Base-by-base conservation (phyloP, 352 stramenopile species). In the Globisporangium acanthophoron region DNA sequence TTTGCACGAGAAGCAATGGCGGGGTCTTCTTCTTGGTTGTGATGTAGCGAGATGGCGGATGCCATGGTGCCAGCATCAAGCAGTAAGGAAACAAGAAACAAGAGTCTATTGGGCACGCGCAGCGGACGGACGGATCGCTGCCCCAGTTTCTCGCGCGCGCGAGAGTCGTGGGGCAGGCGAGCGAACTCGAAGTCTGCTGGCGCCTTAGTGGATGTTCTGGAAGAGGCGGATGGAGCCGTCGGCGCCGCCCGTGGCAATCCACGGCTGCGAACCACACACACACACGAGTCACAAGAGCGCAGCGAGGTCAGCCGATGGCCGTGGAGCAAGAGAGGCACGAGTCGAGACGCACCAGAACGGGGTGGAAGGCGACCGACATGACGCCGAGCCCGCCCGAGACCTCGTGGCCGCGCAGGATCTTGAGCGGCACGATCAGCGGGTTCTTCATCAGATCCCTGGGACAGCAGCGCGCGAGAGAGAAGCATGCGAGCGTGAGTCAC, bases 381-480 rank as follows among this genome's bases (percentile, higher is more conserved):
- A 99, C 97, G 31, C 97, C 98, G 7, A 98, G 74, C 0, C 96
- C 88, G 39, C 97, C 94, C 3, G 82, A 96, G 13, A 98, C 94
- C 64, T 94, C 80, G 73, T 98, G 93, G 35, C 92, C 93, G 37
- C 93, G 78, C 20, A 99, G 72, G 55, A 99, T 98, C 81, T 99
- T 99, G 44, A 99, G 92, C 31, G 98, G 98, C 52, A 99, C 97
- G 56, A 99, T 97, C 41, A 99, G 72, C 56, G 97, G 97, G 74
- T 99, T 99, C 59, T 98, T 96, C 83, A 99, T 98, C 69, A 99
- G 71, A 78, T 99, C 97, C 51, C 86, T 96, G 60, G 50, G 13
- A 29, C 41, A 56, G 12, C n/a, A 16, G 41, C 41, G 18, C 51
- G 11, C 0, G 27, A 52, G 16, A 54, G 39, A 39, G 46, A 59